phyloP scores from a whole-genome alignment of 331 rosid genomes.

The Prunus yedoensis region DNA sequence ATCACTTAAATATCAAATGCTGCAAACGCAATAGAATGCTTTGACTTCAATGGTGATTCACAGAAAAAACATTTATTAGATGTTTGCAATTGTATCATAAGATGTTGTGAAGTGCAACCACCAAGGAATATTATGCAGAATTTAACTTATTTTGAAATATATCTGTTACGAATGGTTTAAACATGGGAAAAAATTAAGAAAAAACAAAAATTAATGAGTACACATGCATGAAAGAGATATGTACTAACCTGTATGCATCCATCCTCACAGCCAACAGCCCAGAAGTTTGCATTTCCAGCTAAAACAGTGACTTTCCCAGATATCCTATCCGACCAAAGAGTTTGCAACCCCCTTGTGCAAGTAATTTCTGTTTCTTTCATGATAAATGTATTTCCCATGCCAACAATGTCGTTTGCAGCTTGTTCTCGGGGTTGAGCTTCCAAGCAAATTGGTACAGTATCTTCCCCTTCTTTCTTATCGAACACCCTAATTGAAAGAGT shows the following conservation, averaged over 20 bases:
- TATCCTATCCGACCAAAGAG: conserved; percentile 93
- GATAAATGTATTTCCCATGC: conserved; percentile 65
- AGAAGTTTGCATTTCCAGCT: conserved; percentile 90
- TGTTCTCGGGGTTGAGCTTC: conserved; percentile 86
- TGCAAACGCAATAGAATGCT: background rate
- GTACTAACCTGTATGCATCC: conserved; percentile 83
- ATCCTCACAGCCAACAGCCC: conserved; percentile 99
- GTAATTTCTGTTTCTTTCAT: conserved; percentile 85
- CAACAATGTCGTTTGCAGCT: conserved; percentile 70
- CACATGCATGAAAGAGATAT: conserved; percentile 5
- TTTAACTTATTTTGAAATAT: background rate
- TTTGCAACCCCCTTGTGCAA: conserved; percentile 61
- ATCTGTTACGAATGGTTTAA: background rate
- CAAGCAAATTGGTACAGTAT: conserved; percentile 63
- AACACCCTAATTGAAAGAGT: conserved; percentile 77
- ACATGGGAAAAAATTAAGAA: background rate
- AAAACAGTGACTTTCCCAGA: conserved; percentile 91
- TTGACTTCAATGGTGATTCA: background rate
- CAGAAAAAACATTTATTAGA: background rate
- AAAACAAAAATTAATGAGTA: background rate
- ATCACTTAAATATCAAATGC: background rate
- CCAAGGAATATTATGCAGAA: background rate
- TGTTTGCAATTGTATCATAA: no score
- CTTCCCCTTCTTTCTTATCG: conserved; percentile 78
- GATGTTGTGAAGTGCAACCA: conserved; percentile 4